Base-by-base conservation (phyloP, 2,329 filamentous ascomycete species). In the Sarocladium oryzae region DNA sequence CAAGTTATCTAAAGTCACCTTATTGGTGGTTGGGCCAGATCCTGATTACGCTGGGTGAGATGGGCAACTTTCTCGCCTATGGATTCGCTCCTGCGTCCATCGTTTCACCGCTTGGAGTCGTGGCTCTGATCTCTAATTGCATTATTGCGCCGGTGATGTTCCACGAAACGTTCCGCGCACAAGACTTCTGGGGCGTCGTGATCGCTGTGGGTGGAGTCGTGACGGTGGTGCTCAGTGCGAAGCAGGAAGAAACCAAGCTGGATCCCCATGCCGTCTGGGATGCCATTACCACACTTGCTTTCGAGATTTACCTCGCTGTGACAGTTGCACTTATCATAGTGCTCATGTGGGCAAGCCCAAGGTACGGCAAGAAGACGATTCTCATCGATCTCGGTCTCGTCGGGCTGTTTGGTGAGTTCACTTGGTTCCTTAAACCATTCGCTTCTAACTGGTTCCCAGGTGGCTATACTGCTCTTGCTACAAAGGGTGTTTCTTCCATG, bases 31-130 rank as follows among this genome's bases (percentile, higher is more conserved):
- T 85, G 28, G 93, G 93, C 18, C 92, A 97, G 57, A 79, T 95
- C 15, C 76, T 99, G 54, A 99, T 99, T 81, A 89, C 85, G 1
- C 72, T 96, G 21, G 93, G 93, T 52, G 93, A 99, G 71, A 86
- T 88, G 63, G 93, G 93, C 49, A 99, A 99, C 66, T 99, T 99
- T 63, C 73, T 99, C 56, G 93, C 93, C 0, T 99, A 99, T 63
- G 93, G 93, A 21, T 99, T 99, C 66, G 93, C 93, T 26, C 93
- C 93, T 3, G 93, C 93, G 7, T 97, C 93, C 13, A 96, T 99
- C 60, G 93, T 99, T 37, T 96, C 91, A 30, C 93, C 93, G 0
- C 76, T 99, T 5, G 93, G 93, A 9, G 93, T 99, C n/a, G 93
- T 99, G 11, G 93, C 93, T 2, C 75, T 99, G 55, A 85, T 99